Percentiles rank a stretch among this genome's conserved stretches.
phyloP scores from a whole-genome alignment of 1,139 yeast genomes.

The Yamadazyma jaroonii region DNA sequence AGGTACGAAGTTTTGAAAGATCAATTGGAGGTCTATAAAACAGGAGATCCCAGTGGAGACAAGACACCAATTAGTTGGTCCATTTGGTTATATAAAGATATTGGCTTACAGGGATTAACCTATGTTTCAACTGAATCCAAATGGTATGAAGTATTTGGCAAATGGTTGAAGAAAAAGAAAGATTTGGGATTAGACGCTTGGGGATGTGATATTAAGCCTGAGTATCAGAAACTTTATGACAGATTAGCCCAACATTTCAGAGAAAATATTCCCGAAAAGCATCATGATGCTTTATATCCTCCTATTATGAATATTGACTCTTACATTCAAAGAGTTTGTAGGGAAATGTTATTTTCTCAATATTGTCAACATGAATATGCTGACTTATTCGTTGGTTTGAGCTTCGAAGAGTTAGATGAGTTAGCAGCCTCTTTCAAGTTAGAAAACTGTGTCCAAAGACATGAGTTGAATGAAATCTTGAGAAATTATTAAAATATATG shows the following conservation, averaged over 20 bases:
- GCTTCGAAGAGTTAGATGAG: conserved; percentile 39
- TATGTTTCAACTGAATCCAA: conserved; percentile 37
- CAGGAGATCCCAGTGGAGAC: conserved; percentile 41
- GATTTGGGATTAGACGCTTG: conserved; percentile 41
- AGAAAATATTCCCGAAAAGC: conserved; percentile 27
- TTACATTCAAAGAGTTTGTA: conserved; percentile 30
- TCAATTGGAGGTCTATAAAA: conserved; percentile 34
- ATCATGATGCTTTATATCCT: conserved; percentile 31
- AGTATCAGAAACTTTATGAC: conserved; percentile 26
- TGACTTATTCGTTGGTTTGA: conserved; percentile 31
- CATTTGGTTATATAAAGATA: conserved; percentile 46
- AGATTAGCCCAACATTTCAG: conserved; percentile 27
- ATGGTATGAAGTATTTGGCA: conserved; percentile 34
- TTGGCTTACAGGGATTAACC: conserved; percentile 43
- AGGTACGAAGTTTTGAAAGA: conserved; percentile 37
- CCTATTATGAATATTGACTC: conserved; percentile 28
- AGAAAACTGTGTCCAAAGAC: conserved; percentile 35
- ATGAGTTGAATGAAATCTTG: conserved; percentile 32
- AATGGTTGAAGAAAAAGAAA: conserved; percentile 35
- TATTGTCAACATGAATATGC: conserved; percentile 39
- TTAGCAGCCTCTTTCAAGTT: conserved; percentile 43
- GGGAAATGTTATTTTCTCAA: conserved; percentile 37
- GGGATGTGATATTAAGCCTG: conserved; percentile 41
- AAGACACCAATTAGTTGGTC: conserved; percentile 40
- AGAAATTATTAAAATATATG: conserved; percentile 15